Evolutionary conservation across 1,284 basidiomycete species (phyloP).

Genomic region (Schizophyllum commune): DNA sequence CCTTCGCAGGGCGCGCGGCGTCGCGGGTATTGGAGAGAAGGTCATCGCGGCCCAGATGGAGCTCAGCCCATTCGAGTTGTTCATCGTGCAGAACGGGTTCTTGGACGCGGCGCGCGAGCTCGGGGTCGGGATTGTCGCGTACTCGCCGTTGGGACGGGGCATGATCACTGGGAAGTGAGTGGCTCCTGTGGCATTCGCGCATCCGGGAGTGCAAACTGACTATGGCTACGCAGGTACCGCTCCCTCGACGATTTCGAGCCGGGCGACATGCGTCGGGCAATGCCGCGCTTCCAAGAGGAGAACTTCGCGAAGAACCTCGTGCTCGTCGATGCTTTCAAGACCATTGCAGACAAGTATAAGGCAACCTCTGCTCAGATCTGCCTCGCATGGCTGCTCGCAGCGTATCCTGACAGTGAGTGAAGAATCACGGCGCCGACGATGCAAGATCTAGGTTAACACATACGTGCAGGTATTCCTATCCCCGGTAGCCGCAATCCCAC

Average conservation of each 20-base stretch:
- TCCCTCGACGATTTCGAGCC: conserved; percentile 7
- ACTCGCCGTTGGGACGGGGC: conserved; percentile 41
- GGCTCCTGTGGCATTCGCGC: no score
- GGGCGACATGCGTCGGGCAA: conserved; percentile 5
- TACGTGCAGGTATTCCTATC: conserved; percentile 19
- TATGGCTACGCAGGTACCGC: conserved; percentile 29
- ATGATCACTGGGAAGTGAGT: conserved; percentile 42
- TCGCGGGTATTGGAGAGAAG: conserved; percentile 20
- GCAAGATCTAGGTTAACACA: not conserved
- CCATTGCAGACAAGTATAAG: conserved; percentile 22
- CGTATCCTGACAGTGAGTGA: conserved; percentile 21
- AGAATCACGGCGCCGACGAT: no score
- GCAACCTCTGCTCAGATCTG: conserved; percentile 37
- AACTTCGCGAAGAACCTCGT: conserved; percentile 36
- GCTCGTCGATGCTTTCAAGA: conserved; percentile 27
- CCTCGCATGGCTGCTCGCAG: conserved; percentile 41
- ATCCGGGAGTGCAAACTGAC: conserved; percentile 27
- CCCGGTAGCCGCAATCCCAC: conserved; percentile 17
- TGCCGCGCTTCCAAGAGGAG: conserved; percentile 26
- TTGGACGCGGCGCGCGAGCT: conserved; percentile 12
- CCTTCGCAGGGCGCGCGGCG: conserved; percentile 30
- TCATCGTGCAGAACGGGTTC: conserved; percentile 19
- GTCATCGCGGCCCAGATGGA: conserved; percentile 37
- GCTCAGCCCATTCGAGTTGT: conserved; percentile 32
- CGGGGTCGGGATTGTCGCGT: conserved; percentile 16